These are phyloP conservation scores for Chimonanthus salicifolius DNA, from an alignment of 164 flowering plant species.

Conservation along the genomic window DNA sequence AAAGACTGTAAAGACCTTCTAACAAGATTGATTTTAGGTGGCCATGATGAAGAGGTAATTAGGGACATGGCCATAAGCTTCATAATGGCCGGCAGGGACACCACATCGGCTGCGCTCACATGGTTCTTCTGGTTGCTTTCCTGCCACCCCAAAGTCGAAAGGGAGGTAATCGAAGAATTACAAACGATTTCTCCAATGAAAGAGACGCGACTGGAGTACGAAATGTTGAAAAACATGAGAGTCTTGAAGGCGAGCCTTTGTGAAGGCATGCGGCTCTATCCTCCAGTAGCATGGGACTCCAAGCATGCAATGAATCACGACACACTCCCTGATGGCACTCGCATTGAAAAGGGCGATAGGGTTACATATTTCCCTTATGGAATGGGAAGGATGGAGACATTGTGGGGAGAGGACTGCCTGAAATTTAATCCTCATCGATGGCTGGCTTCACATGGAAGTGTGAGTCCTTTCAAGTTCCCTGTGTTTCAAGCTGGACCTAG, in stretches of 20 bases:
- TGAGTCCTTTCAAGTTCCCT: constrained; percentile 49
- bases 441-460: constrained; percentile 33
- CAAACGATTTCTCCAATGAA: not conserved
- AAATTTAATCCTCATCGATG: constrained; percentile 60
- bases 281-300: constrained; percentile 88
- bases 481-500: constrained; percentile 84
- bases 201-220: constrained; percentile 18
- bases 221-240: constrained; percentile 42
- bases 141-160: constrained; percentile 16
- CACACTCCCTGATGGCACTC: constrained; percentile 61
- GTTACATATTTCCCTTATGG: constrained; percentile 76
- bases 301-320: constrained; percentile 50
- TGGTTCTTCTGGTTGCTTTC: constrained; percentile 49
- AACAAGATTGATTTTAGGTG: constrained; percentile 40
- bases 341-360: constrained; percentile 44
- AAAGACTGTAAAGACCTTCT: constrained; percentile 31
- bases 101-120: constrained; percentile 75
- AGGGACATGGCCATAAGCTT: constrained; percentile 74
- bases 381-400: constrained; percentile 70
- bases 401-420: constrained; percentile 60
- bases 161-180: constrained; percentile 26
- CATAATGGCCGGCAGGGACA: constrained; percentile 75
- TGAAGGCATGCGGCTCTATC: constrained; percentile 68
- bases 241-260: constrained; percentile 49
- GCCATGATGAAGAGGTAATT: constrained; percentile 38